phyloP scores from a whole-genome alignment of 179 eudicot species.

The Nepenthes alata region DNA sequence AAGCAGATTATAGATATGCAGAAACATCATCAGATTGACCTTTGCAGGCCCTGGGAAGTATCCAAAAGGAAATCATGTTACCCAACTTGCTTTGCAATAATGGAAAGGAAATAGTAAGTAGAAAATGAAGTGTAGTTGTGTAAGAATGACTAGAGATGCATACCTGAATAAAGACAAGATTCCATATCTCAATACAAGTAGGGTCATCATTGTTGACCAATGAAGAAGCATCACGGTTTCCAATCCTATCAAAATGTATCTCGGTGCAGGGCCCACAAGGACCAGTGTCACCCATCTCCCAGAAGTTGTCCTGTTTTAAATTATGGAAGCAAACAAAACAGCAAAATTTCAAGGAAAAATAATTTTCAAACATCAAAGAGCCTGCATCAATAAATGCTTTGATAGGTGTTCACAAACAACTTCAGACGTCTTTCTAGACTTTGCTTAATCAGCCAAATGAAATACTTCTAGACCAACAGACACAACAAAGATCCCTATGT shows the following conservation, averaged over 20 bases:
- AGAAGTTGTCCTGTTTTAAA: conserved; percentile 71
- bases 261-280: conserved; percentile 99
- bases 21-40: background rate
- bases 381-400: no score
- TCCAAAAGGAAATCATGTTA: no score
- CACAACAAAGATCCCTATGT: no score
- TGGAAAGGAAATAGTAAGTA: no score
- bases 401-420: no score
- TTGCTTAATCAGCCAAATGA: background rate
- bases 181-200: conserved; percentile 96
- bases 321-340: background rate
- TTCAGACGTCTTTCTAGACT: no score
- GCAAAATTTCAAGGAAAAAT: no score
- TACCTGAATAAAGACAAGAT: conserved; percentile 97
- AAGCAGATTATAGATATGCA: no score
- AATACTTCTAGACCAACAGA: no score
- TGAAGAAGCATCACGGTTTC: conserved; percentile 82
- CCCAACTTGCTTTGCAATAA: no score
- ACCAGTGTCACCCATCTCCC: conserved; percentile 99
- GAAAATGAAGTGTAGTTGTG: no score
- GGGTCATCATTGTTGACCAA: conserved; percentile 94
- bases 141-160: background rate
- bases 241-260: conserved; percentile 88
- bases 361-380: no score
- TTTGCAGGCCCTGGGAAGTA: background rate